Percentiles rank a stretch among this genome's conserved stretches.
phyloP scores from a whole-genome alignment of 2,329 filamentous ascomycete genomes.

The Pseudogymnoascus verrucosus region DNA sequence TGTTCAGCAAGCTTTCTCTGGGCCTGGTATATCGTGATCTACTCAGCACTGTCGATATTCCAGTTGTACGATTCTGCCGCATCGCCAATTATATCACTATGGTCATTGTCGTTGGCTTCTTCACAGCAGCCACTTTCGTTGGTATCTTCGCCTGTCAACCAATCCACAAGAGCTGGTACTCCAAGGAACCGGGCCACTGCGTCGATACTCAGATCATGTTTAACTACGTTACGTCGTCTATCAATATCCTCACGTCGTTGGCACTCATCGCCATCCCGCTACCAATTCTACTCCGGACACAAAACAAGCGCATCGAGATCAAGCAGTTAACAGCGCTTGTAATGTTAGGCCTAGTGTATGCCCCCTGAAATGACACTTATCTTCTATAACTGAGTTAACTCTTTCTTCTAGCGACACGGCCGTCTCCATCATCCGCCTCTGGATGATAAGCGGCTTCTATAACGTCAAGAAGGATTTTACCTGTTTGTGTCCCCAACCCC shows the following conservation, averaged over 20 bases:
- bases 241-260: conserved; percentile 12
- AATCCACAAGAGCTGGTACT: conserved; percentile 8
- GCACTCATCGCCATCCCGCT: conserved; percentile 11
- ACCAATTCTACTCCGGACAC: conserved; percentile 11
- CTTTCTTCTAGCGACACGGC: background rate
- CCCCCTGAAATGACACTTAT: background rate
- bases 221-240: conserved; percentile 9
- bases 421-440: background rate
- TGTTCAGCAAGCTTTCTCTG: conserved; percentile 12
- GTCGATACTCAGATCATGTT: conserved; percentile 11
- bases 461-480: background rate
- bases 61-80: conserved; percentile 9
- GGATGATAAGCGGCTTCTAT: background rate
- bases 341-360: conserved; percentile 14
- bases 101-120: conserved; percentile 7
- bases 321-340: conserved; percentile 12
- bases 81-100: conserved; percentile 8
- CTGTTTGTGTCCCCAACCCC: background rate
- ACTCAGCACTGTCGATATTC: conserved; percentile 5
- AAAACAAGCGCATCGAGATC: conserved; percentile 9
- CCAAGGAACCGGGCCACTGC: conserved; percentile 2
- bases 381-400: background rate
- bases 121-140: conserved; percentile 9
- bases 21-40: conserved; percentile 10
- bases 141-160: conserved; percentile 9